Percentiles rank a stretch among this genome's conserved stretches.
phyloP scores from a whole-genome alignment of 2,329 filamentous ascomycete genomes.

The Paecilomyces variotii region DNA sequence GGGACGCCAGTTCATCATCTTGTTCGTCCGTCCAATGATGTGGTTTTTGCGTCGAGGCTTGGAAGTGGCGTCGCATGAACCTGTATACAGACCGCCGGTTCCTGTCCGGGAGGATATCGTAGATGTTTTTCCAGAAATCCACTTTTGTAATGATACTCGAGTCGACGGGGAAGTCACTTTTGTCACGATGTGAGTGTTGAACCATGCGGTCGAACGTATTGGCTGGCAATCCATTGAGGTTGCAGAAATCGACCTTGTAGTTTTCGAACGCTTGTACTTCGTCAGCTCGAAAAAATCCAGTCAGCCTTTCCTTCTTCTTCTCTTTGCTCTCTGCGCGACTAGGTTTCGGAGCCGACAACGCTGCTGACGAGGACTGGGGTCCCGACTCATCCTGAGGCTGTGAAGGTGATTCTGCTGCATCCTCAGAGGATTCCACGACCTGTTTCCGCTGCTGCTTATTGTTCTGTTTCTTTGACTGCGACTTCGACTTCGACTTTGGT shows the following conservation, averaged over 20 bases:
- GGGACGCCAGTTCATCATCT: conserved; percentile 30
- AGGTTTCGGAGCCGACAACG: not conserved
- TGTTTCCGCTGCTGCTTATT: not conserved
- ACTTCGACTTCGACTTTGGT: not conserved
- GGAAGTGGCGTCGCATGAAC: conserved; percentile 38
- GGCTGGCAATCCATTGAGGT: conserved; percentile 13
- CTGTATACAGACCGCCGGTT: conserved; percentile 31
- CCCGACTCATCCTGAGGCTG: conserved; percentile 2
- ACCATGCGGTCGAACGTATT: conserved; percentile 24
- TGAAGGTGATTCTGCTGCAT: not conserved
- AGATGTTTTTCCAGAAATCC: conserved; percentile 30
- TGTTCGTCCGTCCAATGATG: conserved; percentile 33
- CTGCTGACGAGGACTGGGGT: conserved; percentile 2
- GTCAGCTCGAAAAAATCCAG: conserved; percentile 23
- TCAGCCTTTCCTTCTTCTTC: conserved; percentile 12
- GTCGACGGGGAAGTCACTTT: conserved; percentile 15
- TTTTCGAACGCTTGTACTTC: conserved; percentile 24
- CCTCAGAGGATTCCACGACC: not conserved
- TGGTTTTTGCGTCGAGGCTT: conserved; percentile 27
- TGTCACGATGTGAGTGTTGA: conserved; percentile 23
- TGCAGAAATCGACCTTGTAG: conserved; percentile 28
- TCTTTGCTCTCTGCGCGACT: conserved; percentile 1
- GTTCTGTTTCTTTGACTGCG: not conserved
- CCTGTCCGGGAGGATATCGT: conserved; percentile 26
- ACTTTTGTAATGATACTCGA: conserved; percentile 15